Evolutionary conservation across 2,329 filamentous ascomycete genomes (phyloP).

Genomic region (Arachnomyces sp.): DNA sequence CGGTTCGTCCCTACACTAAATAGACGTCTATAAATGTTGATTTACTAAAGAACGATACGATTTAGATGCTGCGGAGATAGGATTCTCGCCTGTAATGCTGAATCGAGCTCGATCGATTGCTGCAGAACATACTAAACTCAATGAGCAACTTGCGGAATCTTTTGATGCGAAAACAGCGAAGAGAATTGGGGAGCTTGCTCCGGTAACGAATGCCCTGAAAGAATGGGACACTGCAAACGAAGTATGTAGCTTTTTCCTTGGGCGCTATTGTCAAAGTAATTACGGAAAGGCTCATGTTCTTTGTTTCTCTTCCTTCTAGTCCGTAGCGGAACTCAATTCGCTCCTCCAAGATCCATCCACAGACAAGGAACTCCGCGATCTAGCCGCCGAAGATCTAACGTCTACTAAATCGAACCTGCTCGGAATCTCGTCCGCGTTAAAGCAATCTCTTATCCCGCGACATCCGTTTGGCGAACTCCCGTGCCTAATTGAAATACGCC

Average conservation of each 20-base stretch:
- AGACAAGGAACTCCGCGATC: slow-evolving; percentile 51
- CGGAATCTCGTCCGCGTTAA: slow-evolving; percentile 59
- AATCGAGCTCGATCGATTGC: slow-evolving; percentile 49
- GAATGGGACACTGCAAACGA: slow-evolving; percentile 54
- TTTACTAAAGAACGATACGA: slow-evolving; percentile 3
- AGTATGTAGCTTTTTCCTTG: slow-evolving; percentile 27
- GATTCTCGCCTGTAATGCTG: slow-evolving; percentile 49
- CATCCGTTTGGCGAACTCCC: slow-evolving; percentile 87
- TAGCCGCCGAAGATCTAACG: slow-evolving; percentile 63
- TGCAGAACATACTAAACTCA: slow-evolving; percentile 48
- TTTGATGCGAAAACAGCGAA: slow-evolving; percentile 53
- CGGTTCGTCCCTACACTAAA: neutral
- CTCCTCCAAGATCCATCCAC: slow-evolving; percentile 63
- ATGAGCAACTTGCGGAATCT: slow-evolving; percentile 43
- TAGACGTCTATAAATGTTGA: neutral
- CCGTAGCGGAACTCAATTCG: slow-evolving; percentile 61
- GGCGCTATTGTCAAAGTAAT: slow-evolving; percentile 1
- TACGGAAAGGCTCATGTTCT: neutral
- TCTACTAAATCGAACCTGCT: slow-evolving; percentile 56
- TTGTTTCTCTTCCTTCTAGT: slow-evolving; percentile 27
- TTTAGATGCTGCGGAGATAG: slow-evolving; percentile 16
- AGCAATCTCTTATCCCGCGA: slow-evolving; percentile 70
- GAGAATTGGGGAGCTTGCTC: slow-evolving; percentile 48
- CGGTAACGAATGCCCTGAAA: slow-evolving; percentile 45
- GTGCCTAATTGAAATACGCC: slow-evolving; percentile 84